These are phyloP conservation scores for Scedosporium minutisporum DNA, from an alignment of 2,329 filamentous ascomycete genomes.

Conservation along the genomic window DNA sequence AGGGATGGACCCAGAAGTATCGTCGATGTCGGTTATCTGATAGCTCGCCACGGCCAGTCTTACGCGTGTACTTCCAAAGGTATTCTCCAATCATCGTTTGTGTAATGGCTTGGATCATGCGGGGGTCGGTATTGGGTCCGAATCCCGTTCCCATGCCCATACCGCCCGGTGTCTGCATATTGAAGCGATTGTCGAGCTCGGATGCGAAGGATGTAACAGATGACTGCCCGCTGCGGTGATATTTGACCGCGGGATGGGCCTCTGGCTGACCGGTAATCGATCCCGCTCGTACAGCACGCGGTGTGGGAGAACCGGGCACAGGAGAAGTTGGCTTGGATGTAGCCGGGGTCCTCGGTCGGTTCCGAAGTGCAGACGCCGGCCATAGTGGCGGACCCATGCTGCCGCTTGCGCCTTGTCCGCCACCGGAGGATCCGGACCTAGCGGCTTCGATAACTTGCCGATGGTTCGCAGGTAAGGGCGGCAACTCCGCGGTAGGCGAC, in stretches of 20 bases:
- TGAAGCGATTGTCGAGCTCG: constrained; percentile 85
- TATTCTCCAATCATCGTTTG: constrained; percentile 99
- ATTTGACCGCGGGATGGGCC: constrained; percentile 6
- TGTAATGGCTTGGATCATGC: constrained; percentile 98
- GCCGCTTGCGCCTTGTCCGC: constrained; percentile 21
- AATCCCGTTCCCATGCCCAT: constrained; percentile 42
- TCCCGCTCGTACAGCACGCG: constrained; percentile 32
- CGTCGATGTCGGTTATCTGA: constrained; percentile 84
- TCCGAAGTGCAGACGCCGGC: constrained; percentile 62
- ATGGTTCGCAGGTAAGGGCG: constrained; percentile 75
- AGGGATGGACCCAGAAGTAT: constrained; percentile 99
- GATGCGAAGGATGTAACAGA: constrained; percentile 94
- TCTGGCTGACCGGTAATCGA: background rate
- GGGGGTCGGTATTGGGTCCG: constrained; percentile 71
- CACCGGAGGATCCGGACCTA: constrained; percentile 44
- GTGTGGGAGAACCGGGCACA: constrained; percentile 47
- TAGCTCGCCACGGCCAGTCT: constrained; percentile 78
- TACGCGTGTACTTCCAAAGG: constrained; percentile 97
- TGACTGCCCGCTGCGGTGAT: constrained; percentile 51
- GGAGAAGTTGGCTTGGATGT: constrained; percentile 35
- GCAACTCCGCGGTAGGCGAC: constrained; percentile 33
- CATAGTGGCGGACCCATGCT: constrained; percentile 77
- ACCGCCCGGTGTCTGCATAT: constrained; percentile 49
- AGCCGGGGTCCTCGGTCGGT: constrained; percentile 53
- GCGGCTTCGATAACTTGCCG: constrained; percentile 77